Conservation (phyloP, 2,329 filamentous ascomycete species). For the Talaromyces sp. region DNA sequence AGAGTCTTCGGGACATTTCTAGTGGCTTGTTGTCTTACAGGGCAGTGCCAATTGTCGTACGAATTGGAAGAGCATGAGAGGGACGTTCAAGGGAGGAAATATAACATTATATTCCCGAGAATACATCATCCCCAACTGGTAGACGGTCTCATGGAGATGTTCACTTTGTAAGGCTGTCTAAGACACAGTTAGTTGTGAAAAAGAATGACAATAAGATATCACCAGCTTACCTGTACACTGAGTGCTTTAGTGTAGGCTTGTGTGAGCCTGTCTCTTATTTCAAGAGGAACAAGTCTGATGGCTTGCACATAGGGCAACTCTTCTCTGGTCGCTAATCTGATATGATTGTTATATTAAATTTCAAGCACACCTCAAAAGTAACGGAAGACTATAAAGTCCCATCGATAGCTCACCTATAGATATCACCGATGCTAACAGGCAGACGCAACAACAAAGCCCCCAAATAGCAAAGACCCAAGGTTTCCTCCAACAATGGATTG, state of each 20-base stretch:
- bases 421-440: conserved; percentile 68
- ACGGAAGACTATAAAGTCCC: background rate
- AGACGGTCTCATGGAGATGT: conserved; percentile 59
- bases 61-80: conserved; percentile 63
- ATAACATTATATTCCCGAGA: conserved; percentile 61
- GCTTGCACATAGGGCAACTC: conserved; percentile 68
- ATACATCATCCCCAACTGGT: conserved; percentile 60
- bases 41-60: conserved; percentile 70
- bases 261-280: conserved; percentile 42
- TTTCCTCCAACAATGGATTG: conserved; percentile 66
- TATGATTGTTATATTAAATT: background rate
- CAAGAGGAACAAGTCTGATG: conserved; percentile 38
- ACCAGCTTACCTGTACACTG: conserved; percentile 30
- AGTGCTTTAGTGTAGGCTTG: conserved; percentile 34
- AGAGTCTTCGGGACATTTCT: conserved; percentile 6
- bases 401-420: conserved; percentile 45
- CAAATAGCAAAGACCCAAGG: conserved; percentile 73
- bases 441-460: conserved; percentile 69
- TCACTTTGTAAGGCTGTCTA: conserved; percentile 33
- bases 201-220: background rate
- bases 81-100: conserved; percentile 68
- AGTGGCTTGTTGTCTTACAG: conserved; percentile 41
- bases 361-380: background rate
- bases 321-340: conserved; percentile 54
- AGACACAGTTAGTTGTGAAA: background rate